phyloP scores from a whole-genome alignment of 345 rosid species.

The Moricandia arvensis region DNA sequence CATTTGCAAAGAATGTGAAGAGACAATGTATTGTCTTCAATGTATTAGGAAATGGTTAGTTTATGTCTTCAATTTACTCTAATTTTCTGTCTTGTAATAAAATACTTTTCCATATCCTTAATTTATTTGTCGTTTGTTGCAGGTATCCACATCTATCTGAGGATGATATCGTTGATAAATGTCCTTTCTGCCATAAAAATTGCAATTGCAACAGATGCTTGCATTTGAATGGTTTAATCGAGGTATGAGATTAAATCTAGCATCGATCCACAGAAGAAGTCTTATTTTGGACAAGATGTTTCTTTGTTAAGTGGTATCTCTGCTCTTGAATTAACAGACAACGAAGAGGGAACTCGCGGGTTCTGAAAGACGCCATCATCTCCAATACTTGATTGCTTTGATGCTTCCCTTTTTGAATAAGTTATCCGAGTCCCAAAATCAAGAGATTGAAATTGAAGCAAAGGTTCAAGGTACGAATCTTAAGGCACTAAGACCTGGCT shows the following conservation, averaged over 20 bases:
- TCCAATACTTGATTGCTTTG: conserved; percentile 7
- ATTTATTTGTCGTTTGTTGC: background rate
- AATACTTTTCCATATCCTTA: background rate
- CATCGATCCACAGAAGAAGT: background rate
- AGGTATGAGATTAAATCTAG: background rate
- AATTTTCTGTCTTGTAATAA: background rate
- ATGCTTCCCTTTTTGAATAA: background rate
- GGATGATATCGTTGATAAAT: background rate
- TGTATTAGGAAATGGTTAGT: background rate
- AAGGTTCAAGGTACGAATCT: background rate
- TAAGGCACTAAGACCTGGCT: background rate
- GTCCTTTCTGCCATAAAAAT: background rate
- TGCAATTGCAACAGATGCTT: background rate
- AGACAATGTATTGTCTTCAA: background rate
- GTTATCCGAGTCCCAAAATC: background rate
- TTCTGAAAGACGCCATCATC: conserved; percentile 13
- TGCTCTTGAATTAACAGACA: background rate
- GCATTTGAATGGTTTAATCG: background rate
- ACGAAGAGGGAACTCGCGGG: background rate
- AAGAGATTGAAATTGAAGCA: background rate
- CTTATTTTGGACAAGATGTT: background rate
- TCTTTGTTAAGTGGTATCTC: background rate
- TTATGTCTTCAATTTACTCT: background rate
- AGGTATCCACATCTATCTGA: background rate
- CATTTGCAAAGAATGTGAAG: background rate